Evolutionary conservation across 1,284 basidiomycete genomes (phyloP).

Genomic region (Inonotus hispidus): DNA sequence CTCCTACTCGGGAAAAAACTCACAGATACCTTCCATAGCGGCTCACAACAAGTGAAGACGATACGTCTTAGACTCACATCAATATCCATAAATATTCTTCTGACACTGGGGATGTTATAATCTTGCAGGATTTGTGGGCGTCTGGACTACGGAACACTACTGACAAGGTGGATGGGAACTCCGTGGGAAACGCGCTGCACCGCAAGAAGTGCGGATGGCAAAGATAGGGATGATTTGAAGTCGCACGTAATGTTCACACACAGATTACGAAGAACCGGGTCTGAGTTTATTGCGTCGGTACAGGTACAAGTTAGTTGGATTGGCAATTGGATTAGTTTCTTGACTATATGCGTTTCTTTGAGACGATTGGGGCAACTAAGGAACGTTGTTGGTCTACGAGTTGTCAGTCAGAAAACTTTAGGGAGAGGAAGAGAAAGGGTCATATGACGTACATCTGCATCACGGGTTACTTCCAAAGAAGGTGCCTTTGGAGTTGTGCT

Average conservation of each 20-base stretch:
- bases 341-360: not conserved
- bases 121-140: too few relatives aligned
- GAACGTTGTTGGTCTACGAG: not conserved
- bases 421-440: not conserved
- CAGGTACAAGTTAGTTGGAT: not conserved
- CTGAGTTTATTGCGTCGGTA: not conserved
- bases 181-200: too few relatives aligned
- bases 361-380: not conserved
- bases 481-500: conserved; percentile 48
- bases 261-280: not conserved
- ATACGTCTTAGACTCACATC: too few relatives aligned
- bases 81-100: too few relatives aligned
- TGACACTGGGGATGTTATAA: too few relatives aligned
- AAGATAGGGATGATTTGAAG: conserved; percentile 8
- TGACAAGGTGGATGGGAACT: too few relatives aligned
- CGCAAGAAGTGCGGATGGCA: conserved; percentile 15
- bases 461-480: conserved; percentile 14
- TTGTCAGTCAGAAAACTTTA: too few relatives aligned
- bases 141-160: too few relatives aligned
- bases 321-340: not conserved
- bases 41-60: too few relatives aligned
- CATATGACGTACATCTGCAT: conserved; percentile 14
- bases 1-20: too few relatives aligned
- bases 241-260: not conserved
- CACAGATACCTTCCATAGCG: too few relatives aligned